Conservation (phyloP, 441 rosid genomes). For the Raphanus hybrid region DNA sequence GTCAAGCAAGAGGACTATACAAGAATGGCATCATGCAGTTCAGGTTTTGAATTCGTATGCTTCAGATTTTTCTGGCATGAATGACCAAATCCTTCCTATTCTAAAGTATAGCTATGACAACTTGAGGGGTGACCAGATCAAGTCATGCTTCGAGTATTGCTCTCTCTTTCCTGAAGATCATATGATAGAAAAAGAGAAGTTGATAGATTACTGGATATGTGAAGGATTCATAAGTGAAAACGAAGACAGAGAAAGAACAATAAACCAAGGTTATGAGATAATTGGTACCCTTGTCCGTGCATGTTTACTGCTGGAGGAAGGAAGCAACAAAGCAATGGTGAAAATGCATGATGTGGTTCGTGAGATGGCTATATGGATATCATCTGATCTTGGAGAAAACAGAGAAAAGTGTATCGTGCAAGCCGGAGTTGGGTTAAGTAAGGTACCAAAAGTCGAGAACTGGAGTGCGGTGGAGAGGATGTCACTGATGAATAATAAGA, state of each 20-base stretch:
- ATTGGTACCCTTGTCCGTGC: background rate
- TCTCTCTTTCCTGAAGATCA: background rate
- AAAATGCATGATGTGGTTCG: background rate
- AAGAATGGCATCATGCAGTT: background rate
- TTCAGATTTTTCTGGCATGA: background rate
- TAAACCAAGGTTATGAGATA: background rate
- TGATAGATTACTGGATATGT: slow-evolving; percentile 4
- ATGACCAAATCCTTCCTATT: background rate
- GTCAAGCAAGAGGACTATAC: background rate
- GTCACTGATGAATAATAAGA: background rate
- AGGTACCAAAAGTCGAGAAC: background rate
- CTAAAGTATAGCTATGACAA: background rate
- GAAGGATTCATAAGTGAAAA: background rate
- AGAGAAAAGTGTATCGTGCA: background rate
- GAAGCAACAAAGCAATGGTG: no score
- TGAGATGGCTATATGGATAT: background rate
- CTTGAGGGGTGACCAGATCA: background rate
- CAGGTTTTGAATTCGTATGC: background rate
- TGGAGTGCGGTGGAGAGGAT: background rate
- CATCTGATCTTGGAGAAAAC: background rate
- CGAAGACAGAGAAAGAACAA: background rate
- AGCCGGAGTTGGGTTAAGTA: background rate
- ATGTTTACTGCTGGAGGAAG: background rate
- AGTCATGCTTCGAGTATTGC: background rate
- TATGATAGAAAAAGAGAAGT: background rate